Evolutionary conservation across 2,329 filamentous ascomycete species (phyloP).

Genomic region (Tolypocladium album): DNA sequence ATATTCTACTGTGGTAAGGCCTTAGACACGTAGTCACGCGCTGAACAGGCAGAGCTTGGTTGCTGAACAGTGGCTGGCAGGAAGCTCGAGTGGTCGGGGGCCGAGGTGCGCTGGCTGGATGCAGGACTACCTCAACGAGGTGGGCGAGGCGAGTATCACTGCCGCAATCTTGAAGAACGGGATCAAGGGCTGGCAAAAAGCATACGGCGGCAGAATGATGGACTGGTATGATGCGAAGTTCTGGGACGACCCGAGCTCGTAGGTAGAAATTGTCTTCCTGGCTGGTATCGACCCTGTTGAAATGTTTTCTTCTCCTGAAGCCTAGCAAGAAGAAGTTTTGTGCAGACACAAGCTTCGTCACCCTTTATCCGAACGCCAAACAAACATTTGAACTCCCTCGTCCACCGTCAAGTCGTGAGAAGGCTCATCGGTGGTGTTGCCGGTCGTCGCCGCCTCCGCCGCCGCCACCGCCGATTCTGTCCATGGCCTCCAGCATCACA

Average conservation of each 20-base stretch:
- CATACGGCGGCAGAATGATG: conserved; percentile 34
- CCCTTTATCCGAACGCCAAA: conserved; percentile 23
- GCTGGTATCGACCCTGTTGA: background rate
- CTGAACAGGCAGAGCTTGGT: background rate
- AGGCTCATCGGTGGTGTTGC: conserved; percentile 20
- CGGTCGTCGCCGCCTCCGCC: conserved; percentile 31
- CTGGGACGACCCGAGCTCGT: conserved; percentile 19
- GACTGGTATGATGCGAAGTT: conserved; percentile 36
- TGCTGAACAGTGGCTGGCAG: conserved; percentile 16
- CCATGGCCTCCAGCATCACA: conserved; percentile 86
- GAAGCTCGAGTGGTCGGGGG: conserved; percentile 39
- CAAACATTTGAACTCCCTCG: conserved; percentile 11
- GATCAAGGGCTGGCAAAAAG: conserved; percentile 44
- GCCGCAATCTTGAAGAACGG: conserved; percentile 39
- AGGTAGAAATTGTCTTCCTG: conserved; percentile 5
- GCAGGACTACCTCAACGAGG: conserved; percentile 40
- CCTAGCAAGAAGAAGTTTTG: background rate
- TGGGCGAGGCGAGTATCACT: conserved; percentile 30
- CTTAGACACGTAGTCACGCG: background rate
- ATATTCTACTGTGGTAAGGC: conserved; percentile 45
- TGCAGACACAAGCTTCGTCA: conserved; percentile 1
- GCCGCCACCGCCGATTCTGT: conserved; percentile 42
- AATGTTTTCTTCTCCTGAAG: background rate
- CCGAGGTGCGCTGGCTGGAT: conserved; percentile 44
- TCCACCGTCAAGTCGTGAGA: conserved; percentile 2